These are phyloP conservation scores for Umbellularia californica DNA, from an alignment of 164 flowering plant species.

Conservation along the genomic window DNA sequence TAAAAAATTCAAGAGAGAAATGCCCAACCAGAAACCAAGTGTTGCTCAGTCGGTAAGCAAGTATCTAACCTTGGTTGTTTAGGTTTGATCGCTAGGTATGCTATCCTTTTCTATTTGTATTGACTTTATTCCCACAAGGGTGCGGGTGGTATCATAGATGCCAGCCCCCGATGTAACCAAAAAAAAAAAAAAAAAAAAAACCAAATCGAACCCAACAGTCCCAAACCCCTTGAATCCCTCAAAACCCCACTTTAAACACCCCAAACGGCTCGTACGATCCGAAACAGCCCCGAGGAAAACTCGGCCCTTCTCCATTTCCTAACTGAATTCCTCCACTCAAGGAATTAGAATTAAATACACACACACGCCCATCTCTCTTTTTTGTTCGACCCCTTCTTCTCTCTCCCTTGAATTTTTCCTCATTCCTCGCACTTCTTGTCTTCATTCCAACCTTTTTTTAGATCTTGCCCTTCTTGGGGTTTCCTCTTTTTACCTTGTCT, in stretches of 20 bases:
- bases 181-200: neutral
- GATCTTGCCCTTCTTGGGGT: neutral
- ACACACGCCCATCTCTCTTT: neutral
- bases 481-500: constrained; percentile 7
- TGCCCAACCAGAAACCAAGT: no score
- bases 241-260: neutral
- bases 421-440: neutral
- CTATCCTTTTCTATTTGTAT: no score
- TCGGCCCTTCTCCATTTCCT: constrained; percentile 13
- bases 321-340: constrained; percentile 8
- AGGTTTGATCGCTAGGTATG: no score
- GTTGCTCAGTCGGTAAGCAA: no score
- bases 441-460: neutral
- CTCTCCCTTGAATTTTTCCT: constrained; percentile 3
- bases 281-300: neutral
- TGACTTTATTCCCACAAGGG: no score
- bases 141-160: no score
- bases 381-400: neutral
- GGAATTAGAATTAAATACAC: neutral
- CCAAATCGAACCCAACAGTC: neutral
- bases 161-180: no score
- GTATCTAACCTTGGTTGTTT: no score
- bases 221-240: neutral
- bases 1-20: no score
- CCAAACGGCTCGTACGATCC: neutral